A percentile compares a stretch with the other conserved stretches of the same genome.
These are phyloP conservation scores for Colletotrichum theobromicola DNA, from an alignment of 2,329 filamentous ascomycete genomes.

Conservation along the genomic window DNA sequence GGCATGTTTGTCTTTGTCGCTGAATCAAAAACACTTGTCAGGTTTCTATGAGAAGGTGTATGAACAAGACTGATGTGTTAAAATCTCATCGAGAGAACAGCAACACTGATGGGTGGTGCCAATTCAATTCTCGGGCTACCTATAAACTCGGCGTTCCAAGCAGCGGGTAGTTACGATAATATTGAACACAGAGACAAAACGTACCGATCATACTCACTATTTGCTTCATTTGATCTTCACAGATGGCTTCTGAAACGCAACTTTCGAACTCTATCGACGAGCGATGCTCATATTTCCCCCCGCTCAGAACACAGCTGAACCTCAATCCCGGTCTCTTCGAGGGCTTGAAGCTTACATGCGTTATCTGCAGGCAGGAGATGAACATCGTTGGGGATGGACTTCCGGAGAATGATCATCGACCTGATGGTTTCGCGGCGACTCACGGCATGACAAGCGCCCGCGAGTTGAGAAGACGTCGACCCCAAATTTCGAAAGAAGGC, in stretches of 20 bases:
- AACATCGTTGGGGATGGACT: not conserved
- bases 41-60: not conserved
- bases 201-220: not conserved
- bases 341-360: not conserved
- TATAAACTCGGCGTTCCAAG: not conserved
- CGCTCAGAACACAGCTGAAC: not conserved
- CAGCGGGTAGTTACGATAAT: not conserved
- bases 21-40: not conserved
- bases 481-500: not conserved
- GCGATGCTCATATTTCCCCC: not conserved
- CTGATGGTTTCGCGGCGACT: not conserved
- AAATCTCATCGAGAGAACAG: not conserved
- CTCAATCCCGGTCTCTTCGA: not conserved
- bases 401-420: not conserved
- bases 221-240: not conserved
- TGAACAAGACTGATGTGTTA: not conserved
- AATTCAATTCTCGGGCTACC: not conserved
- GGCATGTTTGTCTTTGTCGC: not conserved
- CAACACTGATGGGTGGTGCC: fast-evolving
- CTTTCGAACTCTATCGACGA: not conserved
- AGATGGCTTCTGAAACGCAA: not conserved
- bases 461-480: not conserved
- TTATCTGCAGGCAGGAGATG: not conserved
- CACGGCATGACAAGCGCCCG: not conserved
- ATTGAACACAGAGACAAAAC: not conserved